Conservation (phyloP, 768 basidiomycete species). For the Floccularia luteovirens region DNA sequence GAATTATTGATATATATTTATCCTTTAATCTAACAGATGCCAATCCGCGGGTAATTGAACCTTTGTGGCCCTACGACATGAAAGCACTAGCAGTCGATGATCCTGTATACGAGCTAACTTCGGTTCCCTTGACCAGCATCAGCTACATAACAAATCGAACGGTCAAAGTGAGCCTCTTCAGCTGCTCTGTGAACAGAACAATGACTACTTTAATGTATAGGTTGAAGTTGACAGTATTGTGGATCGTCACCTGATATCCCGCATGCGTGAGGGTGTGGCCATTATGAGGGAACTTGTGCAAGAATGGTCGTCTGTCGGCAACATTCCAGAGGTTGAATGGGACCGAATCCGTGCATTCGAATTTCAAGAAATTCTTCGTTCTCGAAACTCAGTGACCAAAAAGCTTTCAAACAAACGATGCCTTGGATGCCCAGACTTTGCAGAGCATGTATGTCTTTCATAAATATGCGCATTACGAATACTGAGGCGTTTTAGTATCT, state of each 20-base stretch:
- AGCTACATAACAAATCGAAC: conserved; percentile 61
- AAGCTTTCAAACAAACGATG: conserved; percentile 40
- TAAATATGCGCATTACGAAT: background rate
- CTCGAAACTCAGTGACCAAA: conserved; percentile 42
- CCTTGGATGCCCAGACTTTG: conserved; percentile 57
- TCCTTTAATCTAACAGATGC: conserved; percentile 34
- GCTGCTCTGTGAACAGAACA: background rate
- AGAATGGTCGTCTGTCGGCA: conserved; percentile 44
- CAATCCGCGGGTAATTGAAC: conserved; percentile 50
- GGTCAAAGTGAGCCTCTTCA: conserved; percentile 50
- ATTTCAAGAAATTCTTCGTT: conserved; percentile 77
- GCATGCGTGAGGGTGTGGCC: conserved; percentile 49
- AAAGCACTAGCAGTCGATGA: conserved; percentile 37
- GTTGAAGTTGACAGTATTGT: conserved; percentile 66
- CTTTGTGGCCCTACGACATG: conserved; percentile 68
- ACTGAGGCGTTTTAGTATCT: conserved; percentile 47
- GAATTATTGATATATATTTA: background rate
- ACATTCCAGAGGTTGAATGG: conserved; percentile 81
- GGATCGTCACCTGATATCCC: conserved; percentile 53
- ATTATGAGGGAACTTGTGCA: conserved; percentile 40
- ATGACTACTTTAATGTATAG: conserved; percentile 24
- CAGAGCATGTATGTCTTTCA: conserved; percentile 56
- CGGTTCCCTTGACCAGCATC: conserved; percentile 67
- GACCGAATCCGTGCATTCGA: conserved; percentile 74
- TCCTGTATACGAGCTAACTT: conserved; percentile 57